Conservation (phyloP, 306 rosid species). For the Sphenostylis stenocarpa region DNA sequence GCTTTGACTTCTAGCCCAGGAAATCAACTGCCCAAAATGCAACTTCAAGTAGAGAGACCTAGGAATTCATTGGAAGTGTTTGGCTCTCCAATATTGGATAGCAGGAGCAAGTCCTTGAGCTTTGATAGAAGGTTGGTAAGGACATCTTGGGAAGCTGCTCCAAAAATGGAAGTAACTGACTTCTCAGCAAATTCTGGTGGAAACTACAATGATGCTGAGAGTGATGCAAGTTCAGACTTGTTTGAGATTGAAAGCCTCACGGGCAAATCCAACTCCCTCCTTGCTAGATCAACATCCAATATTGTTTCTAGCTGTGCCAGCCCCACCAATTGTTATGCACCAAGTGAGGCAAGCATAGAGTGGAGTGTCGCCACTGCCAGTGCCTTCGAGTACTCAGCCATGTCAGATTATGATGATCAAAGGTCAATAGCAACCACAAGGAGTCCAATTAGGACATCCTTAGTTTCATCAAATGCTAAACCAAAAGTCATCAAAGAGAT, state of each 20-base stretch:
- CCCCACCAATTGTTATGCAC: conserved; percentile 78
- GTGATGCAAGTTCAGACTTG: conserved; percentile 95
- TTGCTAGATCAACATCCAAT: conserved; percentile 49
- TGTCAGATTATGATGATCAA: conserved; percentile 75
- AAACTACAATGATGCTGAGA: conserved; percentile 55
- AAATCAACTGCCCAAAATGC: conserved; percentile 37
- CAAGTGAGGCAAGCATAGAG: conserved; percentile 93
- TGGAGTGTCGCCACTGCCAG: conserved; percentile 97
- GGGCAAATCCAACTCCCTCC: conserved; percentile 50
- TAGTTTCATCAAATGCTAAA: conserved; percentile 35
- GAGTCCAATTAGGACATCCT: conserved; percentile 41
- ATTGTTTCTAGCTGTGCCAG: conserved; percentile 54
- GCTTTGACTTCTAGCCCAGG: conserved; percentile 26
- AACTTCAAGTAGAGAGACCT: conserved; percentile 42
- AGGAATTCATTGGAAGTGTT: conserved; percentile 73
- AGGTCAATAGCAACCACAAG: conserved; percentile 40
- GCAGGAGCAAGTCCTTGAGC: conserved; percentile 54
- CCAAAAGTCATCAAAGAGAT: conserved; percentile 38
- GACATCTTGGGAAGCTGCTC: conserved; percentile 45
- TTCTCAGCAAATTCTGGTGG: conserved; percentile 37
- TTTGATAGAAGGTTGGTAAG: conserved; percentile 56
- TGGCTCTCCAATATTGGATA: conserved; percentile 60
- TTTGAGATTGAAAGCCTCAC: conserved; percentile 85
- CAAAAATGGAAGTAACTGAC: conserved; percentile 43
- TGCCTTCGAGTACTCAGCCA: conserved; percentile 67